These are phyloP conservation scores for Sporisorium scitamineum DNA, from an alignment of 1,284 basidiomycete species.

Conservation along the genomic window DNA sequence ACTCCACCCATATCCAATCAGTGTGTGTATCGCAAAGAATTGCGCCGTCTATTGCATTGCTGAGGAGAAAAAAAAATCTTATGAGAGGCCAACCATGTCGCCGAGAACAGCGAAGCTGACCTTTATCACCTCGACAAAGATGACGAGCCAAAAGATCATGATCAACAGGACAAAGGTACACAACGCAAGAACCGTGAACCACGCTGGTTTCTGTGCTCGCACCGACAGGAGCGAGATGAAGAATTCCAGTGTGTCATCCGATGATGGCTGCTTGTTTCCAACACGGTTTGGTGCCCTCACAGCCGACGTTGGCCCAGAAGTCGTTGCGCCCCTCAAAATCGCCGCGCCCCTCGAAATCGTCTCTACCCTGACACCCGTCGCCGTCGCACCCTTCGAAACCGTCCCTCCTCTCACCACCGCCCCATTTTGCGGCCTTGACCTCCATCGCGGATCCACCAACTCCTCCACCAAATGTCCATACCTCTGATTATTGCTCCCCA, in stretches of 20 bases:
- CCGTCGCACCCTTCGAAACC: no score
- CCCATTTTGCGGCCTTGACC: neutral
- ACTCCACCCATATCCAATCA: no score
- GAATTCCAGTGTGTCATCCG: no score
- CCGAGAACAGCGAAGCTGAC: neutral
- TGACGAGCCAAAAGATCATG: neutral
- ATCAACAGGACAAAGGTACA: neutral
- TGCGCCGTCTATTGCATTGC: neutral
- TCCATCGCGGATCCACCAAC: conserved; percentile 18
- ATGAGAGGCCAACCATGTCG: neutral
- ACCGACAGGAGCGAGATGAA: neutral
- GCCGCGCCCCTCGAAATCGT: no score
- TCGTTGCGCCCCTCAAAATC: no score
- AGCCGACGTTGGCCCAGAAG: no score
- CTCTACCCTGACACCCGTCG: no score
- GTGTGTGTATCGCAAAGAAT: no score
- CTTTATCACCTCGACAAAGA: neutral
- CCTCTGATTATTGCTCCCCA: conserved; percentile 23
- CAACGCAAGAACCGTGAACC: neutral
- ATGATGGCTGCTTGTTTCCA: no score
- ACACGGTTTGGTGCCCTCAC: no score
- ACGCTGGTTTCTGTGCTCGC: neutral
- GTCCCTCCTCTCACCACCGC: neutral
- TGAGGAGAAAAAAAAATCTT: neutral
- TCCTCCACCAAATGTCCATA: conserved; percentile 20